Evolutionary conservation across 106 monocot genomes (phyloP), one percentile per base, ranked within the genome.

Genomic region (Cymbidium sinense): DNA sequence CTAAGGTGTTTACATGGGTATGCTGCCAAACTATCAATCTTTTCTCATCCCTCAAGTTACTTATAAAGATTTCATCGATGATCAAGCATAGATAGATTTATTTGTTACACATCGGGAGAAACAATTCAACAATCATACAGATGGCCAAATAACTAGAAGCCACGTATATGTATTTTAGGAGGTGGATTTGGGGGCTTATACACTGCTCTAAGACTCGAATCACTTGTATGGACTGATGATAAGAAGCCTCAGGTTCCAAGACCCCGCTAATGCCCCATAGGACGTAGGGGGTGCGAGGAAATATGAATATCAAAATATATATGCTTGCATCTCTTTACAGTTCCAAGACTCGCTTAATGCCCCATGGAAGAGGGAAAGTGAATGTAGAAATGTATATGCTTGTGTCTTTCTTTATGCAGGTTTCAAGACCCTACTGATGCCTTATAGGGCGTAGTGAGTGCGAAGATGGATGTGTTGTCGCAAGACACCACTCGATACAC

Each of bases 141-240:
- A 43, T 88, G 88, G 88, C 83, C 83, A 79, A 83, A 85, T 83
- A 86, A 85, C 23, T 75, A 88, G 96, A 87, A 81, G 76, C 93
- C 93, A 50, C 86, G 96, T 58, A 84, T 96, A 1, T 96, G 96
- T 74, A 96, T 96, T 83, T 79, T 96, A 79, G 96, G 95, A 37
- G 96, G 96, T 78, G 96, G 96, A 85, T 96, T 96, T 89, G 96
- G 96, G 5, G 96, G 96, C 29, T 76, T 96, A 34, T 91, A 96
- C 76, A 96, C 96, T 77, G 93, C 96, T 76, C 74, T 96, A 47
- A 87, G 96, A 79, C 78, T 96, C 77, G 96, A 93, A 72, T 93
- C 96, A 85, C 96, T 96, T 80, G 75, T 89, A 44, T 96, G 96
- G 96, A 81, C 91, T 36, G 86, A 89, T 81, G 88, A 93, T 77